Conservation (phyloP, 108 stramenopile genomes). For the Cyclotella atomus region DNA sequence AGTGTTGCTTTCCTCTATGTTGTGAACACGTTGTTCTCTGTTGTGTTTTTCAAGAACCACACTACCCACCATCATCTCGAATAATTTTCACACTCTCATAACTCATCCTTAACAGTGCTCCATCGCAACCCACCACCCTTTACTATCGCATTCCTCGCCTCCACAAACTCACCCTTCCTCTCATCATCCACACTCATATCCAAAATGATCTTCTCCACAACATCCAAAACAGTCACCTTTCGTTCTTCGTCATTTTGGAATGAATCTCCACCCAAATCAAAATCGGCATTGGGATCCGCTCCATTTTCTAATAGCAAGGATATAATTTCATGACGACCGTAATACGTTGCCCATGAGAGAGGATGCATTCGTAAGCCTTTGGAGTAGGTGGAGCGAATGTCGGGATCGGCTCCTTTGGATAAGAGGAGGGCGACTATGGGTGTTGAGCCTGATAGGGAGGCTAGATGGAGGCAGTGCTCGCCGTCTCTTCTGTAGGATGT, state of each 20-base stretch:
- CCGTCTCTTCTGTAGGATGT: conserved; percentile 45
- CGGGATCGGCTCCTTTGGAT: conserved; percentile 72
- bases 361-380: conserved; percentile 86
- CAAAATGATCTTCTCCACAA: conserved; percentile 57
- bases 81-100: too few species aligned
- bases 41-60: too few species aligned
- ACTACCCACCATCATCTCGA: too few species aligned
- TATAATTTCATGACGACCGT: conserved; percentile 72
- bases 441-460: conserved; percentile 60
- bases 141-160: conserved; percentile 56
- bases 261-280: conserved; percentile 53
- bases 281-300: conserved; percentile 81
- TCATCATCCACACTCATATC: conserved; percentile 42
- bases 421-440: conserved; percentile 61
- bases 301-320: conserved; percentile 67
- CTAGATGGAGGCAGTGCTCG: conserved; percentile 81
- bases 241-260: conserved; percentile 2
- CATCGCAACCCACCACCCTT: conserved; percentile 55
- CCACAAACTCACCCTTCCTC: conserved; percentile 51
- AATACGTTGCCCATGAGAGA: conserved; percentile 80
- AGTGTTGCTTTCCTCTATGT: too few species aligned
- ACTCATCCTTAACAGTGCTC: conserved; percentile 26
- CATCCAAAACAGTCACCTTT: conserved; percentile 73
- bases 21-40: too few species aligned
- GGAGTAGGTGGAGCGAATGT: conserved; percentile 71